phyloP scores from a whole-genome alignment of 306 rosid species.

The Nissolia schottii region DNA sequence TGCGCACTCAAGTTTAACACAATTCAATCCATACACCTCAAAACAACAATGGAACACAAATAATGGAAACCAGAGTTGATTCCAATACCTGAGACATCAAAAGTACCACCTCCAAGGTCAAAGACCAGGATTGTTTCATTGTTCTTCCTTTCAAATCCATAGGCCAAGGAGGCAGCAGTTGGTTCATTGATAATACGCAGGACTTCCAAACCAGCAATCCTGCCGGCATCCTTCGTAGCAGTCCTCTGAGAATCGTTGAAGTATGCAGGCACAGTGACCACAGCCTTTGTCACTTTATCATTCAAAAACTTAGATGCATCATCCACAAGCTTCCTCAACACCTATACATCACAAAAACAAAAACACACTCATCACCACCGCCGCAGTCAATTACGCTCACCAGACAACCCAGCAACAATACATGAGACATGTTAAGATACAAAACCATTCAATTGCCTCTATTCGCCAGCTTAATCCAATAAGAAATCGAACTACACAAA shows the following conservation, averaged over 20 bases:
- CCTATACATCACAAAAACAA: conserved; percentile 30
- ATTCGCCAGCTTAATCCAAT: no score
- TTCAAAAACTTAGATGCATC: conserved; percentile 96
- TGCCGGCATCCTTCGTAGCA: conserved; percentile 98
- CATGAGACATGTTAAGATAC: no score
- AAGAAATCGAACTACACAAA: no score
- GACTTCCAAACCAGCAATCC: conserved; percentile 95
- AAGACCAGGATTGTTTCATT: conserved; percentile 93
- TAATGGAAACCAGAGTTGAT: neutral
- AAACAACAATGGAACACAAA: neutral
- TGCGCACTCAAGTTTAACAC: conserved; percentile 6
- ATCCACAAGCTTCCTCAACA: conserved; percentile 92
- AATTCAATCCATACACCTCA: neutral
- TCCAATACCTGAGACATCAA: conserved; percentile 84
- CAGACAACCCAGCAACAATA: neutral
- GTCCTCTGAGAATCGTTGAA: conserved; percentile 99
- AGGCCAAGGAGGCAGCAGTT: conserved; percentile 93
- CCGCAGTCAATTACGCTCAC: no score
- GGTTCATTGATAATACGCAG: conserved; percentile 95
- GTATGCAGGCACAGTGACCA: conserved; percentile 96
- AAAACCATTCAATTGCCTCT: no score
- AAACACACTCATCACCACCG: no score
- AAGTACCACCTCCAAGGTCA: conserved; percentile 99
- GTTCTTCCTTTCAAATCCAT: conserved; percentile 92
- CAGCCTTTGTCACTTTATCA: conserved; percentile 95